Evolutionary conservation across 73 alveolate genomes (phyloP).

Genomic region (Breviolum minutum): DNA sequence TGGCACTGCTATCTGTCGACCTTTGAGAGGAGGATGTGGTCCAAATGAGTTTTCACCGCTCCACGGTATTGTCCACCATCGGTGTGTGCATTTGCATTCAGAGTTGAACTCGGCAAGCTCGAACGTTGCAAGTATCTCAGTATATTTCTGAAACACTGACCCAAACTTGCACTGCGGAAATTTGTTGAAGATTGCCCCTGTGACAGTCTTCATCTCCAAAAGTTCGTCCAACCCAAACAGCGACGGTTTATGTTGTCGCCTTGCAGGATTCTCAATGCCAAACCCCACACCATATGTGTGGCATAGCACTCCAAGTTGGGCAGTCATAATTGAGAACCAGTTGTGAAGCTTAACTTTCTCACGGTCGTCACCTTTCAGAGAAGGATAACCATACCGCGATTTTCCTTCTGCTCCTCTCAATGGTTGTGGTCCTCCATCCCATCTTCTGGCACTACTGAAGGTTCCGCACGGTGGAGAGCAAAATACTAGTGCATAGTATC

Average conservation of each 20-base stretch:
- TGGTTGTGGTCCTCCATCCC: background rate
- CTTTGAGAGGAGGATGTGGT: background rate
- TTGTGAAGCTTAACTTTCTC: background rate
- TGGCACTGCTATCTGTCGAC: background rate
- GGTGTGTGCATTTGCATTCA: background rate
- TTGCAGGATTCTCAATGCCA: background rate
- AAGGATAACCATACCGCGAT: background rate
- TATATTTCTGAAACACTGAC: background rate
- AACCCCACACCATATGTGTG: no score
- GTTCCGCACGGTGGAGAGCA: background rate
- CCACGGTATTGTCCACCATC: background rate
- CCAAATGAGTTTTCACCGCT: background rate
- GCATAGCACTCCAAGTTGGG: no score
- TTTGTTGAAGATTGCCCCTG: background rate
- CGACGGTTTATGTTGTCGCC: background rate
- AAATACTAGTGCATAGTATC: background rate
- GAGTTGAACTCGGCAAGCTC: background rate
- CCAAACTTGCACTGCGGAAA: conserved; percentile 12
- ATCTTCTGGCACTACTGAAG: background rate
- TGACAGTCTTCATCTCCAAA: background rate
- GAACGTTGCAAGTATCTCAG: background rate
- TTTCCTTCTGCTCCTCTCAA: background rate
- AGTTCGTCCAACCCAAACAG: background rate
- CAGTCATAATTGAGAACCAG: no score
- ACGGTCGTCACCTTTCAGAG: background rate